A percentile compares a stretch with the other conserved stretches of the same genome.
Evolutionary conservation across 2,329 filamentous ascomycete genomes (phyloP).

Genomic region (Phyllosticta citribraziliensis): DNA sequence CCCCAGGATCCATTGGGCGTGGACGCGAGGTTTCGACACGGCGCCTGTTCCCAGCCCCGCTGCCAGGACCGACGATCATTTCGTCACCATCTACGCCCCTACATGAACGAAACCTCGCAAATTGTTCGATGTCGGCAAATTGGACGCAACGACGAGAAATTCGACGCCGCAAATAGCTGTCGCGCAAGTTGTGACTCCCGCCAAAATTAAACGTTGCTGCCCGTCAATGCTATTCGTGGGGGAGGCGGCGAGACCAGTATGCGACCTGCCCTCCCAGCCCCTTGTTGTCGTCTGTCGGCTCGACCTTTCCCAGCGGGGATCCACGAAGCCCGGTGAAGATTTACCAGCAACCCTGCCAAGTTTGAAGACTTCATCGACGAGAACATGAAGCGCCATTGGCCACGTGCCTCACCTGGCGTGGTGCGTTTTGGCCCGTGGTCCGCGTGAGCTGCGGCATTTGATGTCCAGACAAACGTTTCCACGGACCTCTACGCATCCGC

Average conservation of each 20-base stretch:
- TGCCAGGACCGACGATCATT: slow-evolving; percentile 7
- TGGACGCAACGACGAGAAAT: not conserved
- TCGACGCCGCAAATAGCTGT: not conserved
- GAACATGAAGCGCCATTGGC: not conserved
- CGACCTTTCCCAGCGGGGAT: not conserved
- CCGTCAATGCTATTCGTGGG: not conserved
- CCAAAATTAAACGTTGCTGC: not conserved
- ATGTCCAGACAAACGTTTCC: not conserved
- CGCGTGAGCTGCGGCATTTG: not conserved
- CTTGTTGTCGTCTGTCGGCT: not conserved
- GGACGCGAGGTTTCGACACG: not conserved
- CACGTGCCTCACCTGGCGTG: not conserved
- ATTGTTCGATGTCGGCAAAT: not conserved
- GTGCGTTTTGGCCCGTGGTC: not conserved
- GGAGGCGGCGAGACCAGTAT: not conserved
- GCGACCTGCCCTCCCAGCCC: not conserved
- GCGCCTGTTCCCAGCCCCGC: slow-evolving; percentile 2
- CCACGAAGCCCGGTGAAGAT: not conserved
- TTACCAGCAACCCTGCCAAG: not conserved
- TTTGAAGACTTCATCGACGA: not conserved
- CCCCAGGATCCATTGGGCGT: not conserved
- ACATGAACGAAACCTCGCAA: not conserved
- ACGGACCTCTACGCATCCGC: not conserved
- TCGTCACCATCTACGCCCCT: slow-evolving; percentile 3
- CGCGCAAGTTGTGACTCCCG: not conserved